phyloP scores from a whole-genome alignment of 305 asterid species.

The Plantago lanceolata region DNA sequence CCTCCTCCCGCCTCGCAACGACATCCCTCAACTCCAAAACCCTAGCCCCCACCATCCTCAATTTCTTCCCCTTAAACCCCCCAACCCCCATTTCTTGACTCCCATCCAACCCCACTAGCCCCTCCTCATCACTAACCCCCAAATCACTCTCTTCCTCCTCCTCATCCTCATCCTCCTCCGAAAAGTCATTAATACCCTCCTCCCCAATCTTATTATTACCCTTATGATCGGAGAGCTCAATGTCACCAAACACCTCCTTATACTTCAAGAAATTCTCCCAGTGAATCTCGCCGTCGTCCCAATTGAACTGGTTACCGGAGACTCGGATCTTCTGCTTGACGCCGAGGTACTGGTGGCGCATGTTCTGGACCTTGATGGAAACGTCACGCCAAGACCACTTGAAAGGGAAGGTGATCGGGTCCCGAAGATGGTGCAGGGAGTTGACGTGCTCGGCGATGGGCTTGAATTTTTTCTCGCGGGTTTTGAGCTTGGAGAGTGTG shows the following conservation, averaged over 20 bases:
- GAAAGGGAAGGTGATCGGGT: conserved; percentile 74
- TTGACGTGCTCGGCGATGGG: conserved; percentile 89
- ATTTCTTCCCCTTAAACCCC: conserved; percentile 36
- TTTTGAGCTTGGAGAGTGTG: conserved; percentile 68
- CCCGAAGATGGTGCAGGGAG: conserved; percentile 62
- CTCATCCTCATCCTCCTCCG: conserved; percentile 39
- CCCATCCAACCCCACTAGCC: conserved; percentile 29
- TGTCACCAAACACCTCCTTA: conserved; percentile 85
- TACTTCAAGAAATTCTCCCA: conserved; percentile 89
- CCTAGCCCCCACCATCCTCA: conserved; percentile 49
- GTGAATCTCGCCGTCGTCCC: conserved; percentile 84
- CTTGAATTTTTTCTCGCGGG: conserved; percentile 90
- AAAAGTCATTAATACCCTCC: conserved; percentile 20
- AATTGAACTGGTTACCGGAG: conserved; percentile 54
- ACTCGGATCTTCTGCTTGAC: conserved; percentile 85
- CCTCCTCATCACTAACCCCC: conserved; percentile 25
- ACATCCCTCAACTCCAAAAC: conserved; percentile 60
- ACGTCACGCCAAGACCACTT: conserved; percentile 98
- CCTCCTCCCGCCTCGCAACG: conserved; percentile 63
- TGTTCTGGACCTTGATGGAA: conserved; percentile 84
- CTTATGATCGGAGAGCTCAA: conserved; percentile 43
- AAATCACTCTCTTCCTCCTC: conserved; percentile 45
- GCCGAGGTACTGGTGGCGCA: conserved; percentile 94
- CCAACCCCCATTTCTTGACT: conserved; percentile 29
- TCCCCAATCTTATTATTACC: conserved; percentile 45